Conservation (phyloP, 129 eudicot species). For the Erigeron canadensis region DNA sequence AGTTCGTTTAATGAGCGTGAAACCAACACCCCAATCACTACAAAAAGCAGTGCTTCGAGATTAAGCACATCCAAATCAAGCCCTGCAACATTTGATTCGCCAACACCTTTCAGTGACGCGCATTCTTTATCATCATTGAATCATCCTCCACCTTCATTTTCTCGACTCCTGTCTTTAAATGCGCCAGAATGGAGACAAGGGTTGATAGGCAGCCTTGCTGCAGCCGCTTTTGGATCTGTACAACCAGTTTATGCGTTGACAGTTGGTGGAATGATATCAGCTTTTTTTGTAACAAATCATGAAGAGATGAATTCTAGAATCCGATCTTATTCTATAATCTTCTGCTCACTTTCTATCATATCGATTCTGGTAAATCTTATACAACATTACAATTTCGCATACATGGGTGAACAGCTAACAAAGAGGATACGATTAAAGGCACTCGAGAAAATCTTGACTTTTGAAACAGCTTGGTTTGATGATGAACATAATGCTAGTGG, state of each 20-base stretch:
- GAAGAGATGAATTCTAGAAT: conserved; percentile 68
- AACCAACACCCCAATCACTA: conserved; percentile 31
- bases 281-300: conserved; percentile 61
- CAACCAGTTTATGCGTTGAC: conserved; percentile 89
- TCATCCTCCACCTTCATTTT: conserved; percentile 61
- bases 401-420: conserved; percentile 84
- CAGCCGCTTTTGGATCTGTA: conserved; percentile 67
- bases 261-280: conserved; percentile 90
- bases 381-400: conserved; percentile 81
- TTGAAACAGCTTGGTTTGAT: conserved; percentile 94
- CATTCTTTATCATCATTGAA: conserved; percentile 23
- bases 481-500: conserved; percentile 80
- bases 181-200: conserved; percentile 85
- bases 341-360: conserved; percentile 60
- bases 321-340: conserved; percentile 53
- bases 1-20: conserved; percentile 56
- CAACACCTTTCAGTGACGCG: conserved; percentile 33
- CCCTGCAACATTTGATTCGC: conserved; percentile 52
- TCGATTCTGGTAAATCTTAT: conserved; percentile 61
- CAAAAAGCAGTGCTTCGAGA: conserved; percentile 66
- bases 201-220: conserved; percentile 75
- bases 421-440: conserved; percentile 59
- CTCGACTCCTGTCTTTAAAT: conserved; percentile 58
- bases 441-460: conserved; percentile 70
- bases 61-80: conserved; percentile 62